Evolutionary conservation across 805 yeast species (phyloP), one percentile per base, ranked within the genome.

Genomic region (Jamesozyma rosinii): DNA sequence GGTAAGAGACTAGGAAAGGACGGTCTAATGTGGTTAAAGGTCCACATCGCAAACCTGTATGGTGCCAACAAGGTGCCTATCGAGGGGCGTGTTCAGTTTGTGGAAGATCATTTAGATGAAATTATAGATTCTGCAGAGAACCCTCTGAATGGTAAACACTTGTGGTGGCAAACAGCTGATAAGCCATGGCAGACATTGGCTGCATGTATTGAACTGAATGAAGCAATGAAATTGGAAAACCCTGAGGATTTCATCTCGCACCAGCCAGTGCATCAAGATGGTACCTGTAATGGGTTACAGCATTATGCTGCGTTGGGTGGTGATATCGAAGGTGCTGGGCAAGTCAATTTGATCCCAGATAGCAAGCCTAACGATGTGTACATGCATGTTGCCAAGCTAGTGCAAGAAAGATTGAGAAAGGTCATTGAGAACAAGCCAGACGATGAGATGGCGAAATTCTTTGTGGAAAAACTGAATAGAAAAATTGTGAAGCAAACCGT

Each of bases 401-500:
- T 84, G 13, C 69, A 70, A 41, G 66, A 69, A 44, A 66, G 78
- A 47, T 70, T 83, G 40, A 72, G 74, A 37, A 59, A 61, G 11
- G 83, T 76, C 32, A 77, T 76, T 5, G 75, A 61, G 10, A 64
- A 66, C 2, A 36, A 46, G 3, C 45, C 43, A 11, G 83, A 80
- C 9, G 70, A 75, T 47, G 72, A 71, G 43, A 63, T 64, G 43
- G 90, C 89, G 1, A 44, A 44, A 10, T 41, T 50, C 31, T 64
- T 83, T 34, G 68, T 73, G 44, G 83, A 80, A 41, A 74, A 78
- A 46, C 75, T 90, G 44, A 74, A 81, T 17, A 75, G 98, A 54
- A 90, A 90, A 59, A 81, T 92, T 37, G 95, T 92, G 31, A 90
- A 90, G 59, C 98, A 90, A 61, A 87, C 98, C 0, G 97, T 90